Base-by-base conservation (phyloP, 495 filamentous ascomycete genomes). In the Bacidia rubella region DNA sequence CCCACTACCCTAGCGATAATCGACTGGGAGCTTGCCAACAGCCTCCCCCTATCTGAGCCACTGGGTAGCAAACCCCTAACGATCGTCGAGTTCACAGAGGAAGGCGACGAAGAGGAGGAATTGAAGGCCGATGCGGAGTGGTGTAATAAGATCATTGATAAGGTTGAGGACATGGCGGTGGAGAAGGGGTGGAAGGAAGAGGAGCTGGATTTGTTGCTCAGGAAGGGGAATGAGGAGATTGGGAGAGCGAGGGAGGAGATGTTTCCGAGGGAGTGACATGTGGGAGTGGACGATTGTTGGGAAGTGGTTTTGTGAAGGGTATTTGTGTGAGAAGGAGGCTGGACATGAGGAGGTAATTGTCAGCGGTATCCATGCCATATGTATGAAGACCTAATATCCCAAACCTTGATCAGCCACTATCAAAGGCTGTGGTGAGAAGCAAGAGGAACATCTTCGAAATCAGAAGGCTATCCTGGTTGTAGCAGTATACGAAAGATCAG, bases 11-110 rank as follows among this genome's bases (percentile, higher is more conserved):
- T 35, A 49, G 72, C 65, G 11, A 62, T 78, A 50, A 54, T 77
- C 26, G 74, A 77, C 54, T 77, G 71, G 74, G 71, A 73, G 57
- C 64, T 67, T 24, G 64, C 71, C 38, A 70, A 72, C 1, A 75
- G 68, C 61, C 74, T 72, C 53, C 70, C 70, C 19, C 43, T 55
- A n/a, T 41, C 47, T 25, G 53, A 55, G 12, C 11, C 45, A 17
- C 25, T 55, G 12, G 47, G 11, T n/a, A 47, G 53, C 1, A 40
- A 17, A 21, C 29, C 29, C 29, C 29, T 35, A 15, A 35, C 29
- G 29, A 35, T 35, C 15, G 29, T 35, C 7, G 29, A 35, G 29
- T 35, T 7, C 15, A 35, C 29, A 15, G 29, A 35, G 5, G 7
- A 15, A 5, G 5, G 29, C 15, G 29, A 35, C 7, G 29, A 35